Percentiles rank a stretch among this genome's conserved stretches.
These are phyloP conservation scores for Phaffomyces thermotolerans DNA, from an alignment of 805 yeast species.

Conservation along the genomic window DNA sequence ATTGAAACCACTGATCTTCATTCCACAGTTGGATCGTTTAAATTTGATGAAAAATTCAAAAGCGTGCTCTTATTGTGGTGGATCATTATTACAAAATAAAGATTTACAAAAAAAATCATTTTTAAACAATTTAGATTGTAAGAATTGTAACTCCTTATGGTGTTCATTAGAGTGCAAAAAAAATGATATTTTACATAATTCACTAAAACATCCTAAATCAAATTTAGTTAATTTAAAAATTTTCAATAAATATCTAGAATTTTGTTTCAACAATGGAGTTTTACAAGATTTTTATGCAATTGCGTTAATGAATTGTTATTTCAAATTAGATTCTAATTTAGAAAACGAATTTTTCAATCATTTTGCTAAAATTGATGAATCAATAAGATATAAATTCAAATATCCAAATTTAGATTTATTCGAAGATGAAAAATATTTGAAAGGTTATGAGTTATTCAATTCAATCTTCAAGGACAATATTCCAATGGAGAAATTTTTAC, in stretches of 20 bases:
- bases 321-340: slow-evolving; percentile 1
- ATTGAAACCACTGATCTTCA: slow-evolving; percentile 42
- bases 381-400: slow-evolving; percentile 42
- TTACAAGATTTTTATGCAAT: slow-evolving; percentile 56
- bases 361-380: slow-evolving; percentile 67
- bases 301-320: slow-evolving; percentile 46
- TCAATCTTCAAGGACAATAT: slow-evolving; percentile 35
- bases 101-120: slow-evolving; percentile 7
- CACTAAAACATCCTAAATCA: slow-evolving; percentile 47
- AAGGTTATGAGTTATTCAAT: slow-evolving; percentile 45
- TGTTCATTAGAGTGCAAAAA: slow-evolving; percentile 59
- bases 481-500: slow-evolving; percentile 48
- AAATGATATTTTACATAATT: slow-evolving; percentile 43
- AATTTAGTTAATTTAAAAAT: slow-evolving; percentile 26
- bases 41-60: slow-evolving; percentile 51
- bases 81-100: slow-evolving; percentile 13
- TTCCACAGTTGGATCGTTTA: slow-evolving; percentile 64
- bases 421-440: slow-evolving; percentile 1
- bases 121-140: slow-evolving; percentile 54
- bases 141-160: slow-evolving; percentile 61
- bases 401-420: slow-evolving; percentile 2
- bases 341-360: slow-evolving; percentile 31
- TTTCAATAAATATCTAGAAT: slow-evolving; percentile 40
- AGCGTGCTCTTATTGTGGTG: slow-evolving; percentile 70
- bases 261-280: slow-evolving; percentile 52